Conservation (phyloP, 169 alveolate species). For the Plasmodium inui region DNA sequence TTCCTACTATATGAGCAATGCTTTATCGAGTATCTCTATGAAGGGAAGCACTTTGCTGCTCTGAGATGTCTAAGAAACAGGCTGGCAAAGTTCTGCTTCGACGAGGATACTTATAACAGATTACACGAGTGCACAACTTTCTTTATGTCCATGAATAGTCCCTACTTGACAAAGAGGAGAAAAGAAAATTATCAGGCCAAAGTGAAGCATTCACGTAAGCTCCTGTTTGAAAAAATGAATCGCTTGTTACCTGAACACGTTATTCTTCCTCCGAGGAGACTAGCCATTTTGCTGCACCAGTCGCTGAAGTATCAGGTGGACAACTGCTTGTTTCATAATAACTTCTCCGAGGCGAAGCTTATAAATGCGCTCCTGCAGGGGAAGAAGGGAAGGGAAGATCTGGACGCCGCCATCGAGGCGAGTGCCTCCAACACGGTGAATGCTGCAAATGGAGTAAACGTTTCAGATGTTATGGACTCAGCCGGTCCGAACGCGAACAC, state of each 20-base stretch:
- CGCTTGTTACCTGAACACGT: constrained; percentile 69
- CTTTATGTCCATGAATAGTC: constrained; percentile 26
- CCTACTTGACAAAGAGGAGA: background rate
- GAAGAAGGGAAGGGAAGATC: background rate
- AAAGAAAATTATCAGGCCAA: background rate
- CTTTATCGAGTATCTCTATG: constrained; percentile 78
- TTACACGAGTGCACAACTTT: constrained; percentile 67
- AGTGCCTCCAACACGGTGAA: background rate
- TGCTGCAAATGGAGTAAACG: background rate
- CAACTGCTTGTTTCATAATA: constrained; percentile 58
- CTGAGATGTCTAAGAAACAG: constrained; percentile 78
- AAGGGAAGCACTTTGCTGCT: constrained; percentile 77
- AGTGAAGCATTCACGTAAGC: constrained; percentile 32
- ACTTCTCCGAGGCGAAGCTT: constrained; percentile 43
- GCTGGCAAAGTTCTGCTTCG: constrained; percentile 35
- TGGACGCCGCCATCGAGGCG: background rate
- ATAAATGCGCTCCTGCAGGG: background rate
- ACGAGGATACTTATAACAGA: constrained; percentile 66
- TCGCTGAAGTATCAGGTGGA: constrained; percentile 63
- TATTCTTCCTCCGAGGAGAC: constrained; percentile 60
- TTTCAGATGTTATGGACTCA: background rate
- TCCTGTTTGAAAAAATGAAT: constrained; percentile 67
- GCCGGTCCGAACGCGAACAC: background rate
- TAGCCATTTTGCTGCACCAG: constrained; percentile 73
- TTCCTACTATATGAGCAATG: constrained; percentile 83